Evolutionary conservation across 179 eudicot genomes (phyloP).

Genomic region (Dionaea muscipula): DNA sequence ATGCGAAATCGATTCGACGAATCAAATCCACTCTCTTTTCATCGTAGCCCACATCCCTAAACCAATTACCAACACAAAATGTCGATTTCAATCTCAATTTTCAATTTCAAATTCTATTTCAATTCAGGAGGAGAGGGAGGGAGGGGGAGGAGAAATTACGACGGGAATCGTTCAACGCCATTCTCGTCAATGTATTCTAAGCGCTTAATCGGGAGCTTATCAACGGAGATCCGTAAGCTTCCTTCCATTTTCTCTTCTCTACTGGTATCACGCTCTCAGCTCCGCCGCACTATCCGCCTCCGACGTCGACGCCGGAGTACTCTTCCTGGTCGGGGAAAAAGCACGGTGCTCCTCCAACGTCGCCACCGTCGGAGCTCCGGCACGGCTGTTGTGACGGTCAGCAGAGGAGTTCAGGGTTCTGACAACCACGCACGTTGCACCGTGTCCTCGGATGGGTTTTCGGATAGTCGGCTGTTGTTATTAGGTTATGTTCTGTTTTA

Average conservation of each 20-base stretch:
- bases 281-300: too few relatives aligned
- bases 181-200: constrained; percentile 63
- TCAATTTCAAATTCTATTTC: background rate
- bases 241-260: constrained; percentile 21
- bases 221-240: constrained; percentile 49
- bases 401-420: too few relatives aligned
- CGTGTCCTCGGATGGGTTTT: too few relatives aligned
- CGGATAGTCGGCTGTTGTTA: too few relatives aligned
- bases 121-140: constrained; percentile 2
- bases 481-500: too few relatives aligned
- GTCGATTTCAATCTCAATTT: background rate
- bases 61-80: constrained; percentile 10
- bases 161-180: constrained; percentile 65
- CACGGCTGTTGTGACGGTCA: too few relatives aligned
- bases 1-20: constrained; percentile 75
- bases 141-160: constrained; percentile 29
- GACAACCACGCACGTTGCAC: too few relatives aligned
- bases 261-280: background rate
- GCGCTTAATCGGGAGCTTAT: constrained; percentile 85
- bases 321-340: too few relatives aligned
- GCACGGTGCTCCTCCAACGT: too few relatives aligned
- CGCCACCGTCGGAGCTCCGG: too few relatives aligned
- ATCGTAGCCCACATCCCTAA: constrained; percentile 65
- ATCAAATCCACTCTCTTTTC: constrained; percentile 68
- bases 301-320: too few relatives aligned